Evolutionary conservation across 2,329 filamentous ascomycete species (phyloP), one percentile per base, ranked within the genome.

Genomic region (Aureobasidium sp.): DNA sequence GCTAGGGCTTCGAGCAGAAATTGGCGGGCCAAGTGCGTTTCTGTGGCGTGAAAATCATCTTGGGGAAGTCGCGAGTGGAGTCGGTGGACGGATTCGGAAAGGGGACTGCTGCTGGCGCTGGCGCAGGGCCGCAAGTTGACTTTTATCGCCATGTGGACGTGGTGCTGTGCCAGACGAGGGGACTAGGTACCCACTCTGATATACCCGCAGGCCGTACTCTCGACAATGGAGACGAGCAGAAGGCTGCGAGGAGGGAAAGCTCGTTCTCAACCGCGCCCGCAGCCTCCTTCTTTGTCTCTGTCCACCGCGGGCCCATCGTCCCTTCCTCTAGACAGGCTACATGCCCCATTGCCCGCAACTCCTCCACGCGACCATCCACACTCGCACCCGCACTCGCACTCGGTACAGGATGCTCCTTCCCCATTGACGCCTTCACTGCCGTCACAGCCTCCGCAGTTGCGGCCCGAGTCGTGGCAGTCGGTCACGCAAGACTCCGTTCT

Each of bases 401-500:
- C 13, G 31, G n/a, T 35, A 40, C 35, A 25, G 13, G 23, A 38
- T 53, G 38, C 53, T 57, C 38, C 53, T 37, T 57, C 42, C 38
- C 35, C 38, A 23, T 4, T 43, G 27, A 57, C 23, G 43, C 17
- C 42, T 17, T 45, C 23, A 19, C 19, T 19, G 42, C 43, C 49
- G 33, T 38, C 49, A 13, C 21, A 40, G 9, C 49, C 33, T 27
- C n/a, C 35, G 21, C 49, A 53, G 19, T 53, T 57, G 53, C 38
- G 53, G 19, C 53, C 53, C 27, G 29, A 45, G 29, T 92, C 89
- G 61, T 80, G 95, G 68, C 86, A 86, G 54, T 84, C 88, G 51
- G 84, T 89, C 64, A 90, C 89, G 42, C 85, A 93, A 66, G 90
- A 95, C 70, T 96, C 92, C 37, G 85, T 99, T 66, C 90, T 99